phyloP scores from a whole-genome alignment of 2,329 filamentous ascomycete genomes.

The Hymenoscyphus salicellus region DNA sequence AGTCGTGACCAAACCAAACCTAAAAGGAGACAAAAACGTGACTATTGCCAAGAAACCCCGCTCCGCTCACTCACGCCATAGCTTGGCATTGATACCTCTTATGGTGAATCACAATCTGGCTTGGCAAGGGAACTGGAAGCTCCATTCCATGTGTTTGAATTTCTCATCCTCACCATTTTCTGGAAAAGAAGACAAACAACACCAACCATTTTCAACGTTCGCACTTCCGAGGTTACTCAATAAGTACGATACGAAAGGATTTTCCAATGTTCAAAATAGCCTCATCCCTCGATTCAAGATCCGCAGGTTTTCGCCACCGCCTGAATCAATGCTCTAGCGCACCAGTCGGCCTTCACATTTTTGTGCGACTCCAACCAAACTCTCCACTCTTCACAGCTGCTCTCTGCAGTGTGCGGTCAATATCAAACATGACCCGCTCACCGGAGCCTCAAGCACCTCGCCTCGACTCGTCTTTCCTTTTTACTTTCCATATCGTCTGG shows the following conservation, averaged over 20 bases:
- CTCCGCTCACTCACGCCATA: background rate
- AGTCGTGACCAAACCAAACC: too few species aligned
- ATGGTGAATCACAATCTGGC: background rate
- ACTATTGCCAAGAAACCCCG: background rate
- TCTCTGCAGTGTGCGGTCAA: background rate
- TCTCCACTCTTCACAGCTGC: too few species aligned
- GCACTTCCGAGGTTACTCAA: background rate
- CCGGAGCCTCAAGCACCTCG: slow-evolving; percentile 2
- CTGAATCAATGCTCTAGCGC: background rate
- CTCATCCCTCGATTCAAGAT: background rate
- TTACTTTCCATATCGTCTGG: background rate
- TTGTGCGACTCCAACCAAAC: background rate
- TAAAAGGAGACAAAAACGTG: background rate
- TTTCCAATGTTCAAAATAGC: background rate
- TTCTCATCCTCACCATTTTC: background rate
- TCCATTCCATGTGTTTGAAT: background rate
- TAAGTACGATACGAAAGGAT: background rate
- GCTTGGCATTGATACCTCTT: background rate
- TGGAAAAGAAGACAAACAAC: background rate
- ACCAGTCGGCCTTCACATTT: background rate
- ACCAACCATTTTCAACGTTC: too few species aligned
- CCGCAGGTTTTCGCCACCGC: background rate
- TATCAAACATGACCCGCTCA: background rate
- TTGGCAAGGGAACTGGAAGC: background rate
- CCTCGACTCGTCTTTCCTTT: background rate